phyloP scores from a whole-genome alignment of 768 basidiomycete species.

The Phylloporus sp. region DNA sequence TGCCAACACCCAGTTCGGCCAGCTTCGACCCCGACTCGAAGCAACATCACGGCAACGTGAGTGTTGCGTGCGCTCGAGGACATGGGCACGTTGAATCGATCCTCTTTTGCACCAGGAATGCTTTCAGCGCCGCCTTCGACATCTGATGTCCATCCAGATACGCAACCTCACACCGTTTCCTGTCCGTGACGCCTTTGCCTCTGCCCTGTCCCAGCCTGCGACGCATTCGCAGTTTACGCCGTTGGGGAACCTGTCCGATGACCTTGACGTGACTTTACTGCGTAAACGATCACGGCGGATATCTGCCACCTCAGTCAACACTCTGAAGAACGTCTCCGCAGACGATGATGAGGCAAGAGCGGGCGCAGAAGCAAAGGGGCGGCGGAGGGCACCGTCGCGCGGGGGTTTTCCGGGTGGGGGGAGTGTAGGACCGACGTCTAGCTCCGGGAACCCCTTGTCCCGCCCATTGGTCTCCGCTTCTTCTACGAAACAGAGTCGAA shows the following conservation, averaged over 20 bases:
- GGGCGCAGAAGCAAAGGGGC: slow-evolving; percentile 32
- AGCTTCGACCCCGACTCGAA: slow-evolving; percentile 13
- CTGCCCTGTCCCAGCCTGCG: slow-evolving; percentile 66
- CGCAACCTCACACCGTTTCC: slow-evolving; percentile 85
- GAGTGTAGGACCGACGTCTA: slow-evolving; percentile 9
- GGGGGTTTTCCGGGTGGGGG: slow-evolving; percentile 35
- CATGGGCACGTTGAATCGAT: background rate
- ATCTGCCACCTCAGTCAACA: slow-evolving; percentile 55
- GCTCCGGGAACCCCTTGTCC: slow-evolving; percentile 9
- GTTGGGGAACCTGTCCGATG: slow-evolving; percentile 61
- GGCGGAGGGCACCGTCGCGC: slow-evolving; percentile 46
- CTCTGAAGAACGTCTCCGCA: slow-evolving; percentile 42
- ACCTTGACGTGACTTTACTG: slow-evolving; percentile 59
- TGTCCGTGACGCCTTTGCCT: slow-evolving; percentile 67
- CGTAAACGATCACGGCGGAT: slow-evolving; percentile 58
- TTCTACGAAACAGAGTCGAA: slow-evolving; percentile 35
- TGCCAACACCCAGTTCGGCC: slow-evolving; percentile 13
- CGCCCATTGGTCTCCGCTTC: slow-evolving; percentile 25
- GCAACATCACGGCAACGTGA: slow-evolving; percentile 11
- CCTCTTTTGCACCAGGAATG: slow-evolving; percentile 12
- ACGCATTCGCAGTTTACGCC: slow-evolving; percentile 57
- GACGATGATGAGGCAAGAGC: slow-evolving; percentile 39
- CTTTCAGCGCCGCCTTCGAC: slow-evolving; percentile 64
- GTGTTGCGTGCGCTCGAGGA: slow-evolving; percentile 1
- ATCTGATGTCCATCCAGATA: slow-evolving; percentile 69